A percentile compares a stretch with the other conserved stretches of the same genome.
These are phyloP conservation scores for Botrytis galanthina DNA, from an alignment of 2,329 filamentous ascomycete species.

Conservation along the genomic window DNA sequence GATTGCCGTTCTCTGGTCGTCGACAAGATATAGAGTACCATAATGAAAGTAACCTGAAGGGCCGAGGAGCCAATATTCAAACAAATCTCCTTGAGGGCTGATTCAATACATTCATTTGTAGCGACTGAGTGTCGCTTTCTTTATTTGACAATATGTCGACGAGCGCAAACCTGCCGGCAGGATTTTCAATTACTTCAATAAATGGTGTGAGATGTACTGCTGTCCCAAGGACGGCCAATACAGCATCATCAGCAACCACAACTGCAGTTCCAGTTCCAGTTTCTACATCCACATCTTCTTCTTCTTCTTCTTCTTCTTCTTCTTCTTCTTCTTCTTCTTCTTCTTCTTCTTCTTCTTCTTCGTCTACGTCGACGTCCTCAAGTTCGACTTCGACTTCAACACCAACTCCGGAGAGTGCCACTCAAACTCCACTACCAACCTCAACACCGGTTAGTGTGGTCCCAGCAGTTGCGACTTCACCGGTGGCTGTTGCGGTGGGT, in stretches of 20 bases:
- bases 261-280: constrained; percentile 17
- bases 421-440: constrained; percentile 13
- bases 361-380: constrained; percentile 20
- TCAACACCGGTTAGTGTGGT: constrained; percentile 45
- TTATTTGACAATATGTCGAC: constrained; percentile 43
- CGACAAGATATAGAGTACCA: constrained; percentile 4
- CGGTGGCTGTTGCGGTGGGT: constrained; percentile 17
- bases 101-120: constrained; percentile 30
- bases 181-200: constrained; percentile 51
- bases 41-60: constrained; percentile 30
- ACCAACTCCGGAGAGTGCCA: constrained; percentile 17
- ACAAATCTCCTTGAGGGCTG: constrained; percentile 32
- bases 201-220: constrained; percentile 54
- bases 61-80: constrained; percentile 31
- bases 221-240: constrained; percentile 43
- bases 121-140: constrained; percentile 33
- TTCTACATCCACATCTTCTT: constrained; percentile 1
- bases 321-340: background rate
- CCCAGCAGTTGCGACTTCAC: constrained; percentile 39
- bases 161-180: constrained; percentile 42
- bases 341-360: background rate
- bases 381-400: background rate
- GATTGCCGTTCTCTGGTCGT: constrained; percentile 2
- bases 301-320: background rate
- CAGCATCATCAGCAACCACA: constrained; percentile 21